phyloP scores from a whole-genome alignment of 345 rosid species.

The Salix purpurea region DNA sequence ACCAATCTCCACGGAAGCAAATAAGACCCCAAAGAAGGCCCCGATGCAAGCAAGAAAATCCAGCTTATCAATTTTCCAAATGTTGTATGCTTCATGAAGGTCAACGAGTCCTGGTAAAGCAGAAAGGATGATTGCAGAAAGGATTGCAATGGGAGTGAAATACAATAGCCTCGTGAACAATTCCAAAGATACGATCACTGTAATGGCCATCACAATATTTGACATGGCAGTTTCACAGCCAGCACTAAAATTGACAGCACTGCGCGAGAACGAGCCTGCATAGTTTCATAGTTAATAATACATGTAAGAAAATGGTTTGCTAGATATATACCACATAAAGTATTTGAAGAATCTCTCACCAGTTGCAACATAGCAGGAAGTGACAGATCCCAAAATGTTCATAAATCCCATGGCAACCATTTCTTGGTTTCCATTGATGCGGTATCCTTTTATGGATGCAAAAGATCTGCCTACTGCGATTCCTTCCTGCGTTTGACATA shows the following conservation, averaged over 20 bases:
- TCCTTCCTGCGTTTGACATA: conserved; percentile 53
- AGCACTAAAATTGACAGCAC: conserved; percentile 80
- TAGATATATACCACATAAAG: not conserved
- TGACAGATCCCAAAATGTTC: conserved; percentile 73
- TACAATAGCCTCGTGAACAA: conserved; percentile 66
- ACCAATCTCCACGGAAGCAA: conserved; percentile 81
- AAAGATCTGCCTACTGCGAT: conserved; percentile 83
- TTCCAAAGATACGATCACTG: conserved; percentile 62
- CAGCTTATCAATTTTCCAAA: conserved; percentile 81
- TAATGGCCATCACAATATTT: conserved; percentile 78
- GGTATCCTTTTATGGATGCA: conserved; percentile 76
- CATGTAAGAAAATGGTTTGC: not conserved
- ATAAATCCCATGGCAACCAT: conserved; percentile 80
- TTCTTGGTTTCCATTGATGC: conserved; percentile 79
- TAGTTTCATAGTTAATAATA: not conserved
- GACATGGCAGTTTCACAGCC: conserved; percentile 81
- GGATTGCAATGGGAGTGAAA: conserved; percentile 72
- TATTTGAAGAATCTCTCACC: conserved; percentile 31
- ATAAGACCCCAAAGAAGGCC: conserved; percentile 76
- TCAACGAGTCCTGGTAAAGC: conserved; percentile 87
- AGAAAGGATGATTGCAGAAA: conserved; percentile 75
- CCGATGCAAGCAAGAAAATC: conserved; percentile 85
- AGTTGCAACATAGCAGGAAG: conserved; percentile 88
- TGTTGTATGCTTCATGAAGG: conserved; percentile 43
- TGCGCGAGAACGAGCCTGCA: conserved; percentile 85